phyloP scores from a whole-genome alignment of 2,329 filamentous ascomycete genomes.

The Calycina herbarum region DNA sequence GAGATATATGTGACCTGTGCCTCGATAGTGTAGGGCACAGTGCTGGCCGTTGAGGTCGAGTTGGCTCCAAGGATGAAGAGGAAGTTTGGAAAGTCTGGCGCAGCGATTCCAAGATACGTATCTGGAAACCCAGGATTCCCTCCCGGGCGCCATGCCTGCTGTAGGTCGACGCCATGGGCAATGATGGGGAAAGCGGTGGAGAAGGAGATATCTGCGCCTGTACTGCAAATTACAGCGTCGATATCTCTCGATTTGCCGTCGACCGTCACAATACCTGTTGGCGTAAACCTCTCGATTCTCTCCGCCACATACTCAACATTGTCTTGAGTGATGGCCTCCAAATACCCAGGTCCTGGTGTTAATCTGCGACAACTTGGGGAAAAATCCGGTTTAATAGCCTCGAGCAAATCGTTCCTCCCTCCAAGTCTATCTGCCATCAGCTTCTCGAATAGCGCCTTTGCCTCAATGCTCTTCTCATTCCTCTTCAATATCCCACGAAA shows the following conservation, averaged over 20 bases:
- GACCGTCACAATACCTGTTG: slow-evolving; percentile 56
- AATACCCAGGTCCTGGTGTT: slow-evolving; percentile 66
- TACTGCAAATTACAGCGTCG: slow-evolving; percentile 66
- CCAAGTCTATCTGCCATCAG: slow-evolving; percentile 55
- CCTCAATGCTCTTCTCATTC: slow-evolving; percentile 47
- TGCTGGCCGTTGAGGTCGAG: slow-evolving; percentile 40
- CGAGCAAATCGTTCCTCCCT: slow-evolving; percentile 55
- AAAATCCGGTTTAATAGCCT: slow-evolving; percentile 61
- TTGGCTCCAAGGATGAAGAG: slow-evolving; percentile 64
- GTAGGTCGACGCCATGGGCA: slow-evolving; percentile 54
- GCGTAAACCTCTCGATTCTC: slow-evolving; percentile 56
- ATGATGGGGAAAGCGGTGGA: slow-evolving; percentile 58
- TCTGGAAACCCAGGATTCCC: slow-evolving; percentile 46
- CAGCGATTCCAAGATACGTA: slow-evolving; percentile 63
- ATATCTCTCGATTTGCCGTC: slow-evolving; percentile 57
- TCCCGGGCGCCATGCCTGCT: slow-evolving; percentile 22
- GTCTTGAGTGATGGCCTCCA: slow-evolving; percentile 59
- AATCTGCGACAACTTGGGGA: slow-evolving; percentile 64
- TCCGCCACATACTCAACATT: slow-evolving; percentile 61
- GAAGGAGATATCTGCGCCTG: slow-evolving; percentile 60
- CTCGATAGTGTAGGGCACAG: slow-evolving; percentile 65
- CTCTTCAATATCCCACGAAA: slow-evolving; percentile 54
- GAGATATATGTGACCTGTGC: slow-evolving; percentile 64
- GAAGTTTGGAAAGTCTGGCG: slow-evolving; percentile 64
- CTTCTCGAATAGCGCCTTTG: slow-evolving; percentile 47